phyloP scores from a whole-genome alignment of 208 protist species.

The Crithidia bombi region DNA sequence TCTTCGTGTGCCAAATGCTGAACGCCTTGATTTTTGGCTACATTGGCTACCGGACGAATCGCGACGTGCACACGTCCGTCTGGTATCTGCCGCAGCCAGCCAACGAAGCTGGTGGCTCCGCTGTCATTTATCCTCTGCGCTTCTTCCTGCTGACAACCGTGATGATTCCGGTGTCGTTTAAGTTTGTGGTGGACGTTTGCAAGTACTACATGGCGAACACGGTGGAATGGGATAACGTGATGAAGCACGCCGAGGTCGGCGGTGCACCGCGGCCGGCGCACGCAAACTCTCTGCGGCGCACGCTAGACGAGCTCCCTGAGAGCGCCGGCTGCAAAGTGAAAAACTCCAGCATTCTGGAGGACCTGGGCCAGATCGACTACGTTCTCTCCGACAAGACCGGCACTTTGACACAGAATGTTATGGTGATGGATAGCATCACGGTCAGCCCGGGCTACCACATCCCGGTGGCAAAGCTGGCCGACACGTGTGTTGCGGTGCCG shows the following conservation, averaged over 20 bases:
- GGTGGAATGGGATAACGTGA: constrained; percentile 92
- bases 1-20: constrained; percentile 91
- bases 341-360: constrained; percentile 93
- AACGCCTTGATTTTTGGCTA: constrained; percentile 82
- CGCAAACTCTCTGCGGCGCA: constrained; percentile 6
- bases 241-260: constrained; percentile 64
- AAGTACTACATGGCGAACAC: constrained; percentile 93
- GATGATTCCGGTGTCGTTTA: constrained; percentile 97
- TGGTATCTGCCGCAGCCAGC: constrained; percentile 78
- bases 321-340: constrained; percentile 65
- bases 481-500: constrained; percentile 4
- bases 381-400: constrained; percentile 96
- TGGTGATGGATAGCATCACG: constrained; percentile 83
- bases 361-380: constrained; percentile 95
- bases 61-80: constrained; percentile 29
- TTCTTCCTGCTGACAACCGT: constrained; percentile 96
- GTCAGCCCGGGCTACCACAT: constrained; percentile 38
- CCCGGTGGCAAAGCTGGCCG: constrained; percentile 15
- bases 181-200: constrained; percentile 95
- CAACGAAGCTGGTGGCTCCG: constrained; percentile 34
- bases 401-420: constrained; percentile 95
- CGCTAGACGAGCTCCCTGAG: neutral
- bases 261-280: constrained; percentile 10
- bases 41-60: constrained; percentile 74
- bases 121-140: constrained; percentile 90